These are phyloP conservation scores for Melastoma malabathricum DNA, from an alignment of 345 rosid genomes.

Conservation along the genomic window DNA sequence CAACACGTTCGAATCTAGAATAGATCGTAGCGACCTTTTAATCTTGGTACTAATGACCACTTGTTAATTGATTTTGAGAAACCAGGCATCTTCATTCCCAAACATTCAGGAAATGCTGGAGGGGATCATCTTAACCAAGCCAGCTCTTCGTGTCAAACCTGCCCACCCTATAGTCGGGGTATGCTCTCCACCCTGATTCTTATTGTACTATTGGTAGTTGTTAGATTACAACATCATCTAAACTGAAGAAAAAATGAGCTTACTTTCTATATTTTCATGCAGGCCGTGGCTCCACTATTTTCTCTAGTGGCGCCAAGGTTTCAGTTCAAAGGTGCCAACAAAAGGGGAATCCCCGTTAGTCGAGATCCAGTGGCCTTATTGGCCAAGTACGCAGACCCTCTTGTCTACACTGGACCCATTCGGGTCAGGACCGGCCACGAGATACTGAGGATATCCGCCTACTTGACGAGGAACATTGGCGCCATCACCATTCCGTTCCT, in stretches of 20 bases:
- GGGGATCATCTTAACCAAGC: conserved; percentile 78
- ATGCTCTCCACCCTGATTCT: conserved; percentile 7
- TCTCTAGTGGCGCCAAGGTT: conserved; percentile 69
- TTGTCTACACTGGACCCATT: conserved; percentile 96
- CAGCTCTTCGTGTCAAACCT: conserved; percentile 90
- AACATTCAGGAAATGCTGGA: conserved; percentile 49
- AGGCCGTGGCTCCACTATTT: conserved; percentile 91
- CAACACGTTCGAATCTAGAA: too few species aligned
- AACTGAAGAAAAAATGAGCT: too few species aligned
- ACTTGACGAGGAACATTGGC: conserved; percentile 56
- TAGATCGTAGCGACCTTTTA: too few species aligned
- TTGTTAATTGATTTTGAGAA: background rate
- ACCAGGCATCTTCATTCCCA: conserved; percentile 58
- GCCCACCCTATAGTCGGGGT: conserved; percentile 96
- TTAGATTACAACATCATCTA: background rate
- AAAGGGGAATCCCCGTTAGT: conserved; percentile 88
- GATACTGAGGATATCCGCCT: conserved; percentile 65
- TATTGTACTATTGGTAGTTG: background rate
- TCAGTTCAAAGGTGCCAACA: conserved; percentile 98
- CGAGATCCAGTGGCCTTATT: conserved; percentile 84
- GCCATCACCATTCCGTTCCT: conserved; percentile 67
- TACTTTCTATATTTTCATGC: conserved; percentile 7
- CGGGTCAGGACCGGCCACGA: conserved; percentile 95
- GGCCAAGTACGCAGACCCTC: conserved; percentile 86
- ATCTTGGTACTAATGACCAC: background rate